phyloP scores from a whole-genome alignment of 2,329 filamentous ascomycete genomes.

The Colletotrichum karsti region DNA sequence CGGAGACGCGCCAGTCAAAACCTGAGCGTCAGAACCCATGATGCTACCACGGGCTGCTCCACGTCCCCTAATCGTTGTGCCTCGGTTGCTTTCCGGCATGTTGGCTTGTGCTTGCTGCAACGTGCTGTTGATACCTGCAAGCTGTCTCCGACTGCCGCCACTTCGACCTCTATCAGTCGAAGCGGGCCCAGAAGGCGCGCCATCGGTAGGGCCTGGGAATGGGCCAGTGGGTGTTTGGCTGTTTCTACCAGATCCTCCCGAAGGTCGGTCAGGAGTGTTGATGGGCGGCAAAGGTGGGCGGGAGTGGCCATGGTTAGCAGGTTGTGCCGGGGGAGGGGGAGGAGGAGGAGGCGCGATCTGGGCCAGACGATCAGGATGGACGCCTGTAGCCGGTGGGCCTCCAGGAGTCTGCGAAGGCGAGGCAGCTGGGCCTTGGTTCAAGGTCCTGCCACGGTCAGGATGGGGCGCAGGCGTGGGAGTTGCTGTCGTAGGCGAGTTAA shows the following conservation, averaged over 20 bases:
- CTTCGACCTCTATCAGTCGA: slow-evolving; percentile 49
- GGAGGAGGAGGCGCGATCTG: slow-evolving; percentile 53
- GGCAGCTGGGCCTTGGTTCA: slow-evolving; percentile 21
- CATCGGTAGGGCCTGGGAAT: slow-evolving; percentile 12
- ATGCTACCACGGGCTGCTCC: slow-evolving; percentile 51
- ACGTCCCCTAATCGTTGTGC: slow-evolving; percentile 43
- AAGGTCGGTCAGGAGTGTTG: slow-evolving; percentile 41
- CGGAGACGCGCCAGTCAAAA: slow-evolving; percentile 62
- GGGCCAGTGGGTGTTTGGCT: slow-evolving; percentile 19
- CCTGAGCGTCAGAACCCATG: slow-evolving; percentile 64
- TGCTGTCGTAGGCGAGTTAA: slow-evolving; percentile 10
- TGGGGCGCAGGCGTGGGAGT: slow-evolving; percentile 22
- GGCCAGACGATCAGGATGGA: slow-evolving; percentile 61
- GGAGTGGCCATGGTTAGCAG: slow-evolving; percentile 33
- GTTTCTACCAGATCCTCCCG: background rate
- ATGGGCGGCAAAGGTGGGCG: slow-evolving; percentile 40
- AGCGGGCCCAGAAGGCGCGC: slow-evolving; percentile 34
- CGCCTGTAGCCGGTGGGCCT: slow-evolving; percentile 39
- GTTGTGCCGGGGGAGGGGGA: slow-evolving; percentile 39
- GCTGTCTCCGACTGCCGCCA: slow-evolving; percentile 51
- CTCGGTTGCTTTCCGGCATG: slow-evolving; percentile 45
- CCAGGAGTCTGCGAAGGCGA: slow-evolving; percentile 32
- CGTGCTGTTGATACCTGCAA: slow-evolving; percentile 68
- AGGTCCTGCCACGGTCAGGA: slow-evolving; percentile 17
- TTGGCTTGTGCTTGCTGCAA: slow-evolving; percentile 60